Evolutionary conservation across 78 protist species (phyloP).

Genomic region (Pigoraptor vietnamica): DNA sequence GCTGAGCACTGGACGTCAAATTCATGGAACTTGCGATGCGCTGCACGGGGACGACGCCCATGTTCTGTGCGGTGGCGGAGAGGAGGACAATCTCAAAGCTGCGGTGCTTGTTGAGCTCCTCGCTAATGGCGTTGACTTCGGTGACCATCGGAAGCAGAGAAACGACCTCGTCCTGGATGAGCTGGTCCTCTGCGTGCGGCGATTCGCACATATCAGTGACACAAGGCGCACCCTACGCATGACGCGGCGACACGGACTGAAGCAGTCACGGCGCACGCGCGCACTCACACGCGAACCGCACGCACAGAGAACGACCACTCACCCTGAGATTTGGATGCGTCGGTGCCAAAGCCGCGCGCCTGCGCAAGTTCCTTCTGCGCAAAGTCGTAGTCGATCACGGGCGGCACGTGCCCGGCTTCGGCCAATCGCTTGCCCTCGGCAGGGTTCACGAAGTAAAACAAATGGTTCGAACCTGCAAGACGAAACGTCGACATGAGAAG

Average conservation of each 20-base stretch:
- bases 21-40: neutral
- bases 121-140: conserved; percentile 8
- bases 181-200: neutral
- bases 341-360: neutral
- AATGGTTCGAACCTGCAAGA: neutral
- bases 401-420: neutral
- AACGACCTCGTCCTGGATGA: neutral
- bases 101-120: neutral
- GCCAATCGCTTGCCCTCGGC: neutral
- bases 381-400: neutral
- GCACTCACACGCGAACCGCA: neutral
- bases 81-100: neutral
- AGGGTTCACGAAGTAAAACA: neutral
- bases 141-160: neutral
- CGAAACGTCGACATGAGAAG: too few relatives aligned
- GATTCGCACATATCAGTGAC: neutral
- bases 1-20: neutral
- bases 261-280: too few relatives aligned
- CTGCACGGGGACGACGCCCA: neutral
- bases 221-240: too few relatives aligned
- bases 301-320: neutral
- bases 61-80: neutral
- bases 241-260: too few relatives aligned
- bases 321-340: neutral
- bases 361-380: neutral